Base-by-base conservation (phyloP, 345 rosid species). In the Eutrema japonicum region DNA sequence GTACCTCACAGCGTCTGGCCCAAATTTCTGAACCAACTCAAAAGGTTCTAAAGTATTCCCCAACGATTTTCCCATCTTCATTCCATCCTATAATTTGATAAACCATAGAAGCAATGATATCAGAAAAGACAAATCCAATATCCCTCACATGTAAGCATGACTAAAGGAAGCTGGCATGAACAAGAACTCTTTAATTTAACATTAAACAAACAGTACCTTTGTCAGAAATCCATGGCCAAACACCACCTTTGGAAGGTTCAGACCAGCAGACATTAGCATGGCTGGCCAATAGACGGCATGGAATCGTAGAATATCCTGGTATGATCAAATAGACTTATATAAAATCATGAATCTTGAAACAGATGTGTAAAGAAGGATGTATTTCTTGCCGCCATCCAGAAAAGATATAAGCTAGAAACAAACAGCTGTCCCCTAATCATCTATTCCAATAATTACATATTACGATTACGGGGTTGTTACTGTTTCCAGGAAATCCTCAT, bases 271-370 rank as follows among this genome's bases (percentile, higher is more conserved):
- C 91, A 94, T 85, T 47, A 94, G 80, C 97, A 94, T 94, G 43
- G 98, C 98, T 40, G 98, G 98, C 97, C 98, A 94, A 74, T 94
- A 94, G 74, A 94, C 97, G 0, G 98, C 97, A 54, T 94, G 97
- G 70, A 94, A 94, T 22, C 97, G 88, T 72, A 94, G 82, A 81
- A 94, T 94, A 76, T 94, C 98, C 98, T 94, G 13, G 27, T 6
- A 10, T 41, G 7, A 13, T 42, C 27, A 33, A 10, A 5, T 8
- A 58, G 30, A 41, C 10, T 47, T 11, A 49, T 32, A 59, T 58
- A 26, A 58, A 60, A 1, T 41, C 56, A 60, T 51, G 48, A 42
- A 43, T 42, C 42, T 42, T 57, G 35, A 22, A 66, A 50, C 32
- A 22, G 10, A 57, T 14, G 30, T 13, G 26, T 12, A 8, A 49